These are phyloP conservation scores for Kluyveromyces sp. DNA, from an alignment of 1,139 yeast species.

Conservation along the genomic window DNA sequence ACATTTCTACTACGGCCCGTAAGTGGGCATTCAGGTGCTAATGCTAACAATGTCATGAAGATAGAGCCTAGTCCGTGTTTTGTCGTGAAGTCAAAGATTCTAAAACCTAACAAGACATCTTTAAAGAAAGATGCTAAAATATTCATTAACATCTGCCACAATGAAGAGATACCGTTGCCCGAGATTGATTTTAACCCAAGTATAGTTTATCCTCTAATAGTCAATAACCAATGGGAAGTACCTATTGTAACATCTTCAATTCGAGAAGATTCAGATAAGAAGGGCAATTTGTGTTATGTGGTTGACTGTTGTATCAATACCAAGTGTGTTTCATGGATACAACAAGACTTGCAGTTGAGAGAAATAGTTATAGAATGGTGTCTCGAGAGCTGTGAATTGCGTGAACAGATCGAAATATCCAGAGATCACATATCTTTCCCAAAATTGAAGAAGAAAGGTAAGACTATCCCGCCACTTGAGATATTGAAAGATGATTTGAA, in stretches of 20 bases:
- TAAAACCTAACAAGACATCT: constrained; percentile 4
- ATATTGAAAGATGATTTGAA: constrained; percentile 15
- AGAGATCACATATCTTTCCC: constrained; percentile 41
- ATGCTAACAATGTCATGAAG: constrained; percentile 7
- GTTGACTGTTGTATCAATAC: constrained; percentile 71
- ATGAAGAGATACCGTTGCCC: constrained; percentile 55
- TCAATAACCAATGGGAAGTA: constrained; percentile 74
- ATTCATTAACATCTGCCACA: constrained; percentile 73
- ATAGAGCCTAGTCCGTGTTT: constrained; percentile 21
- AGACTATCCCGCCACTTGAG: constrained; percentile 20
- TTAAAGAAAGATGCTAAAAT: constrained; percentile 44
- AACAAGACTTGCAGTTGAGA: constrained; percentile 37
- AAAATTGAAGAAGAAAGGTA: constrained; percentile 57
- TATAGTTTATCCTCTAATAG: constrained; percentile 54
- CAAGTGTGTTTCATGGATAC: constrained; percentile 54
- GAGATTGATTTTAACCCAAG: constrained; percentile 45
- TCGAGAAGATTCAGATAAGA: constrained; percentile 53
- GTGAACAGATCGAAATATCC: constrained; percentile 37
- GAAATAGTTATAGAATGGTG: constrained; percentile 39
- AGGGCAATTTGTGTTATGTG: constrained; percentile 56
- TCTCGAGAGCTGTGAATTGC: constrained; percentile 57
- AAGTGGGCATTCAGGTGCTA: neutral
- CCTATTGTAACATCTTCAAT: constrained; percentile 64
- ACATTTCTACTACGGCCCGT: constrained; percentile 3
- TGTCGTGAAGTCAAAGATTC: constrained; percentile 23